Base-by-base conservation (phyloP, 2,329 filamentous ascomycete species). In the Alternaria arbusti region DNA sequence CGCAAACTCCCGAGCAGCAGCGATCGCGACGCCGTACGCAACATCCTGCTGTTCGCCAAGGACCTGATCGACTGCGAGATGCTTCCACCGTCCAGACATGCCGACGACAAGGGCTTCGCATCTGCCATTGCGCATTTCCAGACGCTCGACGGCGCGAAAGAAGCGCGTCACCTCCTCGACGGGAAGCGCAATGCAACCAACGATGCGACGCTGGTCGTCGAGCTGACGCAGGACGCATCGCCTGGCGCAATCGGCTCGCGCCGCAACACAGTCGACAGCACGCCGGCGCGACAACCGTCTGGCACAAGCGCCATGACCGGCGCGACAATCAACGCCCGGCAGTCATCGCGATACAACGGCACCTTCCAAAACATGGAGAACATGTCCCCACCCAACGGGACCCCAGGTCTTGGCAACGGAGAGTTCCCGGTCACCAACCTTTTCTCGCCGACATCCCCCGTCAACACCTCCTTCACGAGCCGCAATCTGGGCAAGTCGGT, bases 371-470 rank as follows among this genome's bases (percentile, higher is more conserved):
- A 85, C 6, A 80, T 87, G 61, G 89, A 91, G 59, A 88, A 83
- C 73, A 84, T 89, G 54, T 87, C 89, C 25, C 88, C 89, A 40
- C 86, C 89, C 4, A 84, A 86, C 63, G 77, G 76, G 61, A 88
- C 85, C 64, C 82, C 82, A 45, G 81, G 83, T 55, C 85, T 85
- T 71, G 82, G 84, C 68, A 85, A 84, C 59, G 86, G 84, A 63
- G 89, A 91, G 64, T 84, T 91, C 52, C 83, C 86, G n/a, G 85
- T 86, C 55, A 87, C 89, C 68, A 88, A 83, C 64, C 80, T 92
- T 25, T 94, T 93, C 79, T 91, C 90, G 12, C 88, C 90, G 1
- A 90, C 91, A 69, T 93, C 91, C 6, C 91, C 91, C 1, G 89
- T 93, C 58, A 89, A 88, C 45, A 91, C 89, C 73, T 87, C 90